Evolutionary conservation across 1,284 basidiomycete genomes (phyloP).

Genomic region (Cystobasidiaceae sp.): DNA sequence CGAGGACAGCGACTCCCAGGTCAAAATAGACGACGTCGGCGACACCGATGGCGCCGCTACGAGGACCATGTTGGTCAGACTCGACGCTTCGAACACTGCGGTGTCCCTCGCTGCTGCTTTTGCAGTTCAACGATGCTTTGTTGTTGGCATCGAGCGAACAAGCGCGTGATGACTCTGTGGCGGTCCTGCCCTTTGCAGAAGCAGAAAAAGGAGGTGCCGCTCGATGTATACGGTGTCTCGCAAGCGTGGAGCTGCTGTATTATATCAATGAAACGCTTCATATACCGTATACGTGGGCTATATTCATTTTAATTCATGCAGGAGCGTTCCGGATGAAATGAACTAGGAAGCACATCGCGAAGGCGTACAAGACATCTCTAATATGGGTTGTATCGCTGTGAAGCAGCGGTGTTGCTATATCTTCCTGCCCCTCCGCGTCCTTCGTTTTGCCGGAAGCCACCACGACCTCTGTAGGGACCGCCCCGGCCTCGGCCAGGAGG

Average conservation of each 20-base stretch:
- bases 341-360: background rate
- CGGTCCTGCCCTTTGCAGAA: too few relatives aligned
- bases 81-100: too few relatives aligned
- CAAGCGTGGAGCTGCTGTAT: too few relatives aligned
- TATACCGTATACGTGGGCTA: too few relatives aligned
- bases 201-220: too few relatives aligned
- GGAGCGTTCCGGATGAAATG: background rate
- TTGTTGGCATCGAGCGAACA: too few relatives aligned
- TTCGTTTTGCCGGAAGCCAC: background rate
- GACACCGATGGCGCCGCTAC: constrained; percentile 1
- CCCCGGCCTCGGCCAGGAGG: background rate
- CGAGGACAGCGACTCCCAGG: constrained; percentile 32
- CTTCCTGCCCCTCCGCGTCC: background rate
- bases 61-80: background rate
- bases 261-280: too few relatives aligned
- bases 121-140: too few relatives aligned
- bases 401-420: background rate
- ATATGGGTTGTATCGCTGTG: constrained; percentile 23
- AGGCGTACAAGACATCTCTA: background rate
- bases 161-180: too few relatives aligned
- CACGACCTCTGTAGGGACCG: background rate
- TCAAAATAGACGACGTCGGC: background rate
- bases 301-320: too few relatives aligned
- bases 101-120: too few relatives aligned
- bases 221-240: too few relatives aligned